Base-by-base conservation (phyloP, 176 grass and related monocot genomes). In the Cenchrus americanus region DNA sequence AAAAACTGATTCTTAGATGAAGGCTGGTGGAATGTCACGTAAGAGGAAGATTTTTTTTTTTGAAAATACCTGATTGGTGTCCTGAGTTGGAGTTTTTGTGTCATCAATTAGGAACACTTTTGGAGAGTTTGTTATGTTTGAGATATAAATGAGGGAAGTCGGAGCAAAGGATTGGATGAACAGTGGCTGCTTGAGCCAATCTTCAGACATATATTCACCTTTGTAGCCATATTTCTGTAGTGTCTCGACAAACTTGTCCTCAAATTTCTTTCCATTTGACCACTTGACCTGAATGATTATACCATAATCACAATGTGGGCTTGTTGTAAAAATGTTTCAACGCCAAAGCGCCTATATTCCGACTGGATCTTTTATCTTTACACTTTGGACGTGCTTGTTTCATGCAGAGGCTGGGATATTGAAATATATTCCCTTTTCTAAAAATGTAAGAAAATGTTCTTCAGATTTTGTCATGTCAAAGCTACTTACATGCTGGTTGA, bases 11-110 rank as follows among this genome's bases (percentile, higher is more conserved):
- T n/a, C 53, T 71, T 7, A 85, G 53, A 50, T 61, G 6, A 58
- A 14, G n/a, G n/a, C n/a, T n/a, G n/a, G n/a, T n/a, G n/a, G n/a
- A n/a, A n/a, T 22, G 17, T 34, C 14, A 19, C 15, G 47, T 50
- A 47, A 50, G 27, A 62, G 26, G 7, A 88, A 87, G 32, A n/a
- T n/a, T n/a, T n/a, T n/a, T n/a, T n/a, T n/a, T n/a, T n/a, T n/a
- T n/a, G n/a, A n/a, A n/a, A n/a, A n/a, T n/a, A 97, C 94, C 94
- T 94, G 94, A 26, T 97, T 87, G 11, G 91, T 94, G 54, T 97
- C 94, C 86, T 97, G 89, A 63, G 91, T 97, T 76, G 75, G 89
- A 22, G 76, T 51, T 21, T 66, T 79, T n/a, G 84, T 72, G 12
- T 90, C 80, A 41, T 86, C 94, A 5, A 97, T 94, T 49, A 97